Conservation (phyloP, 2,329 filamentous ascomycete species). For the Dichotomopilus funicola region DNA sequence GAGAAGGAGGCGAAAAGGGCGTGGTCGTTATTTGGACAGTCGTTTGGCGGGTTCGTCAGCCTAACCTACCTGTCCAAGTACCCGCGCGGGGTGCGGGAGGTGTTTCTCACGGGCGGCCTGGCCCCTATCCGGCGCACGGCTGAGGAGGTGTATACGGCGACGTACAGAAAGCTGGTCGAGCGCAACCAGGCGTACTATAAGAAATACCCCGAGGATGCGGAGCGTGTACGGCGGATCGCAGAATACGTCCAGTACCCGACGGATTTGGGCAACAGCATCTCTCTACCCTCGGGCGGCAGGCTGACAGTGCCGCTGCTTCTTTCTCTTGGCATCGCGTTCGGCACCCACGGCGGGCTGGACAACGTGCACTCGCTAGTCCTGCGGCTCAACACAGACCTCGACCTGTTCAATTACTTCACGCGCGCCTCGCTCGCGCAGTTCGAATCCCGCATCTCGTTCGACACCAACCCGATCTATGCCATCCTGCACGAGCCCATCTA, state of each 20-base stretch:
- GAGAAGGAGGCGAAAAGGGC: conserved; percentile 38
- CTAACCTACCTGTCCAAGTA: conserved; percentile 78
- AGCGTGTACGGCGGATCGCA: conserved; percentile 60
- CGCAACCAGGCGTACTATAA: conserved; percentile 74
- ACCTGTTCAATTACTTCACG: conserved; percentile 69
- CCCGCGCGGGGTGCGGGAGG: conserved; percentile 71
- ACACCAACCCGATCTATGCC: conserved; percentile 74
- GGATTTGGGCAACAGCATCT: conserved; percentile 36
- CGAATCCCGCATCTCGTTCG: conserved; percentile 62
- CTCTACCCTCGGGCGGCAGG: conserved; percentile 66
- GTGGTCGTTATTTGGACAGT: conserved; percentile 86
- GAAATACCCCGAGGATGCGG: conserved; percentile 78
- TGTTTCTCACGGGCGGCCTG: conserved; percentile 78
- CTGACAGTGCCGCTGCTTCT: conserved; percentile 70
- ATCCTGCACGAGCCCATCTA: conserved; percentile 86
- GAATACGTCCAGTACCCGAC: conserved; percentile 46
- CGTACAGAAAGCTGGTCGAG: conserved; percentile 62
- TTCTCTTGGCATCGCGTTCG: conserved; percentile 71
- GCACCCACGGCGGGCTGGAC: conserved; percentile 71
- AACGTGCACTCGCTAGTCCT: conserved; percentile 67
- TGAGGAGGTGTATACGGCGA: conserved; percentile 67
- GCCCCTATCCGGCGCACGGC: conserved; percentile 66
- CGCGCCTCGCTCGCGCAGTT: conserved; percentile 62
- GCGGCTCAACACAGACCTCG: conserved; percentile 64
- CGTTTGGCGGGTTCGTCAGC: conserved; percentile 82